Evolutionary conservation across 257 asterid species (phyloP).

Genomic region (Ligustrum vulgare): DNA sequence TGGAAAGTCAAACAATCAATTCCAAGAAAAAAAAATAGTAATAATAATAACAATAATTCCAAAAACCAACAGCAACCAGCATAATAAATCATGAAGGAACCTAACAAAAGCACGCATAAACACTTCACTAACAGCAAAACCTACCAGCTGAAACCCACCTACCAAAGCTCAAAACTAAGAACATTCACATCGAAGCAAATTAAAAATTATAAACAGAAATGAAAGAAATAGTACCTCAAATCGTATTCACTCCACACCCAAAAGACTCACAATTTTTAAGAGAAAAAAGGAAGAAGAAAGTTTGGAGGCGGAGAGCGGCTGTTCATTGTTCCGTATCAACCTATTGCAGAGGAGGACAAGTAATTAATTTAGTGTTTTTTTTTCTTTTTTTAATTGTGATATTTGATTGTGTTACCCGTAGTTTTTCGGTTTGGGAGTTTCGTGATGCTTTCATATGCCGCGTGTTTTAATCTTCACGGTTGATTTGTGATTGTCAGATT

Average conservation of each 20-base stretch:
- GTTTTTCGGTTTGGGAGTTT: neutral
- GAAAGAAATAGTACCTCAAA: neutral
- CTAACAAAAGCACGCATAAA: neutral
- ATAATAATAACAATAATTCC: neutral
- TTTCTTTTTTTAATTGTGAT: neutral
- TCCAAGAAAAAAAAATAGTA: neutral
- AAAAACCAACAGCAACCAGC: neutral
- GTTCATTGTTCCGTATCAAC: neutral
- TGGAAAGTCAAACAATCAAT: neutral
- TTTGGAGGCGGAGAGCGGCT: conserved; percentile 3
- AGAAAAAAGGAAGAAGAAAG: neutral
- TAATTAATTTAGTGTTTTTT: neutral
- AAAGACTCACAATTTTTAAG: neutral
- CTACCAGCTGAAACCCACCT: neutral
- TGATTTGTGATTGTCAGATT: neutral
- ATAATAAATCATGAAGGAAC: neutral
- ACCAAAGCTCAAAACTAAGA: neutral
- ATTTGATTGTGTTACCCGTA: neutral
- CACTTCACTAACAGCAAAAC: neutral
- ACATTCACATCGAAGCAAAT: neutral
- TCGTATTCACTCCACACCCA: neutral
- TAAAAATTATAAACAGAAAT: neutral
- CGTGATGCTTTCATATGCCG: neutral
- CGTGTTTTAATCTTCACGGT: neutral
- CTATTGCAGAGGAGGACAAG: neutral